A percentile compares a stretch with the other conserved stretches of the same genome.
phyloP scores from a whole-genome alignment of 371 early-diverging fungal species.

The Phascolomyces articulosus region DNA sequence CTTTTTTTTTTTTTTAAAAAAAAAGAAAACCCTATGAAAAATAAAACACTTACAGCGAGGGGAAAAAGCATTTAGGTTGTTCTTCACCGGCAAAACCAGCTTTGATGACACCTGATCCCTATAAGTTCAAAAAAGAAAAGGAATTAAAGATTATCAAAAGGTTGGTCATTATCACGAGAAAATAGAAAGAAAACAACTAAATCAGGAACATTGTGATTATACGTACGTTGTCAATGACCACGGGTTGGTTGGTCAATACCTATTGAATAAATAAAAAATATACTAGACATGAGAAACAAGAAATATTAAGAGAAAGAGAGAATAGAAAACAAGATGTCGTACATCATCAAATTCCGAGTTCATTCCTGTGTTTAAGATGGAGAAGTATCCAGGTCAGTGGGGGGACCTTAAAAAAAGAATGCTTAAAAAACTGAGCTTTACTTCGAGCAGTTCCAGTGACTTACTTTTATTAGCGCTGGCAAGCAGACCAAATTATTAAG shows the following conservation, averaged over 20 bases:
- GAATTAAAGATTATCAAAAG: no score
- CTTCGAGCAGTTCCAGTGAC: no score
- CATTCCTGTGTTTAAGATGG: constrained; percentile 19
- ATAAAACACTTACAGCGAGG: constrained; percentile 56
- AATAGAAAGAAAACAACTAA: no score
- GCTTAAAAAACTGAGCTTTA: no score
- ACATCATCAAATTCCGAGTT: constrained; percentile 60
- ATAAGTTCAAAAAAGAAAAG: no score
- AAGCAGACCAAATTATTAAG: constrained; percentile 2
- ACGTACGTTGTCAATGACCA: constrained; percentile 75
- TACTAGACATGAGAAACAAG: background rate
- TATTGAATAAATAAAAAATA: no score
- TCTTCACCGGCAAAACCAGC: constrained; percentile 98
- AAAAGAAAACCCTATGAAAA: no score
- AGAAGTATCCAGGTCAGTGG: background rate
- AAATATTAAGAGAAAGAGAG: constrained; percentile 5
- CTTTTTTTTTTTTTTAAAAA: background rate
- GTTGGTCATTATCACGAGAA: no score
- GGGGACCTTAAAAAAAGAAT: no score
- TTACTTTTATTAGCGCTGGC: no score
- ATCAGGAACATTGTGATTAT: no score
- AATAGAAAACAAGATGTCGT: no score
- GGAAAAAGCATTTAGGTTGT: constrained; percentile 91
- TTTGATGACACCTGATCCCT: constrained; percentile 95
- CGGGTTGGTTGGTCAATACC: constrained; percentile 93